Conservation (phyloP, 192 early-diverging fungal species). For the Coemansia sp. region DNA sequence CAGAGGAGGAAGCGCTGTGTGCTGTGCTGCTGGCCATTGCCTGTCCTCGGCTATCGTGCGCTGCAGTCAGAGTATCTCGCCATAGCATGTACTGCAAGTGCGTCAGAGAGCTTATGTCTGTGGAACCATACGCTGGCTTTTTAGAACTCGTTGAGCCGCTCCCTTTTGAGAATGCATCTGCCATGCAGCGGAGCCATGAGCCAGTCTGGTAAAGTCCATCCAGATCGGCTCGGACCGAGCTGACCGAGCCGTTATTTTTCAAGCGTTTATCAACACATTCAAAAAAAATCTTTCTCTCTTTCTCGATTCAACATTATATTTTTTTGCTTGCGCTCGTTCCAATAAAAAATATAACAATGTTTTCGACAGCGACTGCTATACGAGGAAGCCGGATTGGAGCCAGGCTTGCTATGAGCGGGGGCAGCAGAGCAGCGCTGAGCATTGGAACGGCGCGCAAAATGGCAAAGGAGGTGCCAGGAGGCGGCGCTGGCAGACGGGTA, state of each 20-base stretch:
- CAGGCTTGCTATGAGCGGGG: neutral
- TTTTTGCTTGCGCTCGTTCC: neutral
- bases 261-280: neutral
- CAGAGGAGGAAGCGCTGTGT: neutral
- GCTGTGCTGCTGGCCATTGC: constrained; percentile 19
- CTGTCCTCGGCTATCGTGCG: constrained; percentile 2
- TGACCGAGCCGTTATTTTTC: neutral
- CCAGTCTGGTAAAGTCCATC: too few species aligned
- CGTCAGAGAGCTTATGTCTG: neutral
- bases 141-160: neutral
- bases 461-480: constrained; percentile 6
- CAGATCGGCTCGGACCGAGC: neutral
- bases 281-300: neutral
- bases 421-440: constrained; percentile 18
- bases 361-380: constrained; percentile 7
- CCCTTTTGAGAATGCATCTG: neutral
- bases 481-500: neutral
- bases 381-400: constrained; percentile 10
- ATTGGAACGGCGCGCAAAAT: constrained; percentile 31
- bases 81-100: neutral
- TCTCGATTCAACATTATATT: neutral
- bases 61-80: neutral
- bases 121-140: neutral
- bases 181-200: too few species aligned
- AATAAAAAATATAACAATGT: constrained; percentile 2